Percentiles rank a stretch among this genome's conserved stretches.
Evolutionary conservation across 768 basidiomycete genomes (phyloP).

Genomic region (Sporobolomyces phaffii): DNA sequence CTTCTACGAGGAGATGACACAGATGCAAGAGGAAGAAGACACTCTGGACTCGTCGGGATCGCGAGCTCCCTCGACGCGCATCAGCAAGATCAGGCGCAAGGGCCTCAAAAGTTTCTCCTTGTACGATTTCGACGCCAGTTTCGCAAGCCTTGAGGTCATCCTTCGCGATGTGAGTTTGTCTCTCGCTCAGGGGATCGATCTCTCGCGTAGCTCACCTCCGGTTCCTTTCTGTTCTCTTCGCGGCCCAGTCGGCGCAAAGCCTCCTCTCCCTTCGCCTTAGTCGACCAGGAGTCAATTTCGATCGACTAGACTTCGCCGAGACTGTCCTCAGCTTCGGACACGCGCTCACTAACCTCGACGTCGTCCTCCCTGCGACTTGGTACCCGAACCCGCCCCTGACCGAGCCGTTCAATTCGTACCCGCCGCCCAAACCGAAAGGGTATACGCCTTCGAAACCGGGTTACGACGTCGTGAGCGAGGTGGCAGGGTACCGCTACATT

Average conservation of each 20-base stretch:
- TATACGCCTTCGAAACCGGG: slow-evolving; percentile 15
- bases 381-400: neutral
- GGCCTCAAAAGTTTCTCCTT: slow-evolving; percentile 14
- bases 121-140: neutral
- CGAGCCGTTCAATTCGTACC: neutral
- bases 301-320: slow-evolving; percentile 10
- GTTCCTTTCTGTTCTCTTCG: too few relatives aligned
- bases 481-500: slow-evolving; percentile 8
- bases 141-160: neutral
- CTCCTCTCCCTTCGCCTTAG: neutral
- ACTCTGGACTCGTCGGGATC: neutral
- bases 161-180: slow-evolving; percentile 12
- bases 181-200: neutral
- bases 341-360: slow-evolving; percentile 18
- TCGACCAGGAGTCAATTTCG: neutral
- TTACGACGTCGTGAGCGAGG: neutral
- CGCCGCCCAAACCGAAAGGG: slow-evolving; percentile 24
- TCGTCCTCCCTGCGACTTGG: slow-evolving; percentile 3
- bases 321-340: slow-evolving; percentile 18
- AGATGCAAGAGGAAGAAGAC: neutral
- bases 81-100: neutral
- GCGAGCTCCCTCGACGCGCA: neutral
- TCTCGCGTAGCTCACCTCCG: too few relatives aligned
- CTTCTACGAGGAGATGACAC: neutral
- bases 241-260: slow-evolving; percentile 22